These are phyloP conservation scores for Cladorrhinum sp. DNA, from an alignment of 2,329 filamentous ascomycete species.

Conservation along the genomic window DNA sequence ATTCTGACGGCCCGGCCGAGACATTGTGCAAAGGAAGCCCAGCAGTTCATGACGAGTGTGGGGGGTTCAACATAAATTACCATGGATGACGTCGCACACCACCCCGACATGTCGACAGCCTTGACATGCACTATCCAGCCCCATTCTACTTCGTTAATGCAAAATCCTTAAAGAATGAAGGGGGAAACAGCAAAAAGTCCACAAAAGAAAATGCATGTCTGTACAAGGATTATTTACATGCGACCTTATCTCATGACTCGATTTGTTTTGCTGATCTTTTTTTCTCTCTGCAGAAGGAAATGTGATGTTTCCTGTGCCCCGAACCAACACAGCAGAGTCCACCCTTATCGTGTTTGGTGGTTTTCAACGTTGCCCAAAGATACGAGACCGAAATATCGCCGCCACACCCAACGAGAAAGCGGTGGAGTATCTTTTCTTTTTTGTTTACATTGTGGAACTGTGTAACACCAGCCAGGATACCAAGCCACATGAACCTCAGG, in stretches of 20 bases:
- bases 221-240: no score
- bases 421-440: background rate
- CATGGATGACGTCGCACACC: background rate
- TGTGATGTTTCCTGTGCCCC: no score
- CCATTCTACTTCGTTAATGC: no score
- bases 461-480: background rate
- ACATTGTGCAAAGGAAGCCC: background rate
- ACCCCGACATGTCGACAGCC: no score
- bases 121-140: no score
- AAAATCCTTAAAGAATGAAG: no score
- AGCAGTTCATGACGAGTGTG: background rate
- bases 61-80: background rate
- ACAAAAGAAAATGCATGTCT: no score
- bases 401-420: background rate
- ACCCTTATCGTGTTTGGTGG: background rate
- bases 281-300: background rate
- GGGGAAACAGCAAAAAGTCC: no score
- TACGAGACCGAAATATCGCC: slow-evolving; percentile 7
- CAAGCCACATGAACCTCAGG: background rate
- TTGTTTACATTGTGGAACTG: background rate
- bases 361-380: background rate
- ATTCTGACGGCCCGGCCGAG: background rate
- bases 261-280: background rate
- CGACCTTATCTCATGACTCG: background rate
- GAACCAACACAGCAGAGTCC: no score